phyloP scores from a whole-genome alignment of 1,284 basidiomycete genomes.

The Cryptococcus neoformans region DNA sequence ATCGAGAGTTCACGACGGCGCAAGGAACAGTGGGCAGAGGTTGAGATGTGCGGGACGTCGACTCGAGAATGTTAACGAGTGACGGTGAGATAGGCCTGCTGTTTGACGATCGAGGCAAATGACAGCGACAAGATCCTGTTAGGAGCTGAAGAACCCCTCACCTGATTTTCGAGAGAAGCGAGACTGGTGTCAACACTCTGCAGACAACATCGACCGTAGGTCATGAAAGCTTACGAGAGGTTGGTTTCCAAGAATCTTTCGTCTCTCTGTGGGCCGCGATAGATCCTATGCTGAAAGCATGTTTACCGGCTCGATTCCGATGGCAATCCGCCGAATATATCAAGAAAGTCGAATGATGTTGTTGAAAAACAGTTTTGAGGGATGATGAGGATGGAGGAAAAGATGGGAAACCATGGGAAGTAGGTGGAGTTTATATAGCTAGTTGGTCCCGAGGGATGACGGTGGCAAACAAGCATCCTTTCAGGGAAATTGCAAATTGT shows the following conservation, averaged over 20 bases:
- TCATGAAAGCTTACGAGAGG: conserved; percentile 22
- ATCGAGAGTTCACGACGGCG: conserved; percentile 3
- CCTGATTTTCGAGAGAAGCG: conserved; percentile 14
- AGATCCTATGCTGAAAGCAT: background rate
- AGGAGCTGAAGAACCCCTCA: conserved; percentile 6
- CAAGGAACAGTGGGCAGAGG: background rate
- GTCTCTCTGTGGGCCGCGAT: conserved; percentile 1
- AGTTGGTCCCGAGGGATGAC: background rate
- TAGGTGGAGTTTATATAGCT: conserved; percentile 1
- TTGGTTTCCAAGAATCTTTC: conserved; percentile 2
- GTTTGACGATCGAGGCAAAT: background rate
- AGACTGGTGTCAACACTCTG: conserved; percentile 22
- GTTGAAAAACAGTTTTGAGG: background rate
- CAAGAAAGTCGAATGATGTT: background rate
- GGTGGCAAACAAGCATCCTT: background rate
- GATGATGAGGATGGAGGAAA: conserved; percentile 1
- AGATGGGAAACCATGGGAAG: conserved; percentile 2
- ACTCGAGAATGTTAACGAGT: conserved; percentile 3
- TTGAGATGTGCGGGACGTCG: conserved; percentile 1
- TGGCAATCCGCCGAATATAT: too few relatives aligned
- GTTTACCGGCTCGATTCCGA: background rate
- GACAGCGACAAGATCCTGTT: background rate
- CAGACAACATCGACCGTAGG: conserved; percentile 17
- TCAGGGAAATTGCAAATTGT: conserved; percentile 4
- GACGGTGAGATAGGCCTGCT: background rate